Evolutionary conservation across 805 yeast genomes (phyloP), one percentile per base, ranked within the genome.

Genomic region (Lipomyces mesembrius): DNA sequence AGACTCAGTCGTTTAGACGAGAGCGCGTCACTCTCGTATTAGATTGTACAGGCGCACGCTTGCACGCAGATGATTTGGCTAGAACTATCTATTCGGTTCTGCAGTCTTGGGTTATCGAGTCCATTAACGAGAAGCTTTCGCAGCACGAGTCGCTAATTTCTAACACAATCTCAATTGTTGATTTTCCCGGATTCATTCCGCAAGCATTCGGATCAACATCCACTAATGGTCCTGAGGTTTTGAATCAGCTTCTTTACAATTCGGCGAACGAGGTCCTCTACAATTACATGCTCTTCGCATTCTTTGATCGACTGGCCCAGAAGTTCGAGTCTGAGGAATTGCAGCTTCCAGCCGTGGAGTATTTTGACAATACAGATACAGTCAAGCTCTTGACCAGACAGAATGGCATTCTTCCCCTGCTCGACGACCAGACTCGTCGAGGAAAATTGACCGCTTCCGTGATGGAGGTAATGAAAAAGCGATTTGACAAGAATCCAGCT

Each of bases 301-400:
- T 77, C 67, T 80, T 77, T 71, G 79, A 78, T n/a, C 72, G 75
- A 39, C 78, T 80, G 32, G 73, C 76, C 34, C 80, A 80, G 35
- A 71, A 76, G 56, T 76, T 80, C 55, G 80, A 77, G 51, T 66
- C 78, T 55, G 83, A 80, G 64, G 83, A 78, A 20, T 76, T 83
- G 69, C 80, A 79, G 51, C 79, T 86, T 35, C 86, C 86, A n/a
- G 80, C 80, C 29, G 83, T 82, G 57, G 88, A 84, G 75, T 86
- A 84, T 76, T 81, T 83, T 66, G 87, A 87, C 74, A 86, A 85
- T 74, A 78, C 85, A 34, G 82, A 83, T 65, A 83, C 86, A 49
- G 88, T 87, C 60, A 80, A 83, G 73, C 83, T 86, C 3, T 80
- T 86, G 62, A 84, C 84, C 65, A 79, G 74, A 35, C 81, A 82